Conservation (phyloP, 768 basidiomycete species). For the Suillus subalutaceus region DNA sequence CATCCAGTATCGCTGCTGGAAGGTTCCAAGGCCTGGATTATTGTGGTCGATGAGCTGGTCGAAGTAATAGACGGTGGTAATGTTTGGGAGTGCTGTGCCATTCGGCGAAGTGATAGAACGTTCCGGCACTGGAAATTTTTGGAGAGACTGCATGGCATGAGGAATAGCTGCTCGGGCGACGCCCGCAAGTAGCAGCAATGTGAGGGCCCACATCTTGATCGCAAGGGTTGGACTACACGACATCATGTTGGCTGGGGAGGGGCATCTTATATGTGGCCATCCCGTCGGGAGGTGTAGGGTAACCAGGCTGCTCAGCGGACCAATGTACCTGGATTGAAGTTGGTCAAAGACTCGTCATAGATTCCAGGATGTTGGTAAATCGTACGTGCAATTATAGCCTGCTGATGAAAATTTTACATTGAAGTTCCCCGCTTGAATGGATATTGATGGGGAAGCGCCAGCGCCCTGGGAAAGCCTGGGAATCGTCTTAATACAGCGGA, state of each 20-base stretch:
- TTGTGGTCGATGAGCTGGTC: neutral
- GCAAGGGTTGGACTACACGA: neutral
- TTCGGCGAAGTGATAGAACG: neutral
- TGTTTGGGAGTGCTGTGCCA: neutral
- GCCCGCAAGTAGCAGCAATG: neutral
- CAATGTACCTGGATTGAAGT: neutral
- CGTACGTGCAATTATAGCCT: neutral
- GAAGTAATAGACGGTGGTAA: neutral
- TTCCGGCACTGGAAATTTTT: neutral
- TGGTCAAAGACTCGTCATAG: neutral
- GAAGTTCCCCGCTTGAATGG: neutral
- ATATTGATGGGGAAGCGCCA: neutral
- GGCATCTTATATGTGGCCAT: neutral
- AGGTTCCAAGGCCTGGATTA: neutral
- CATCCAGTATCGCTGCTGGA: constrained; percentile 5
- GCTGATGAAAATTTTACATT: neutral
- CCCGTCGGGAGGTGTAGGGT: neutral
- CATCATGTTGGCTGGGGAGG: neutral
- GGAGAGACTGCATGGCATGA: neutral
- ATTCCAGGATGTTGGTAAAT: neutral
- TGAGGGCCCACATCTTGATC: neutral
- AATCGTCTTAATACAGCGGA: neutral
- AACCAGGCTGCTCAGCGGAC: neutral
- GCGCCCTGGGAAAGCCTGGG: neutral
- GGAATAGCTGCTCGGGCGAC: neutral